A percentile compares a stretch with the other conserved stretches of the same genome.
phyloP scores from a whole-genome alignment of 2,329 filamentous ascomycete genomes.

The Ophiostoma sp. region DNA sequence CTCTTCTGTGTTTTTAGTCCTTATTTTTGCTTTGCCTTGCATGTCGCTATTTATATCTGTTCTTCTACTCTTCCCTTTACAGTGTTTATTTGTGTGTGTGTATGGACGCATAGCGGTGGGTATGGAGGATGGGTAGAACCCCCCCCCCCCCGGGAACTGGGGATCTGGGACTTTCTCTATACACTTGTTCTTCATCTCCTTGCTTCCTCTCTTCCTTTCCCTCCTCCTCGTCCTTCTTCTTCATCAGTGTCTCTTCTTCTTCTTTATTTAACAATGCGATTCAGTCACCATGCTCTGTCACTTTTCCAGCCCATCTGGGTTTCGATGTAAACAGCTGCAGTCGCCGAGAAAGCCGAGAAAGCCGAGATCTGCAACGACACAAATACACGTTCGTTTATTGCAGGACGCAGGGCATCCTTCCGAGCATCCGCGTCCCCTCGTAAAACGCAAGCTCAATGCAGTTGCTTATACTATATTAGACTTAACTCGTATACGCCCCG shows the following conservation, averaged over 20 bases:
- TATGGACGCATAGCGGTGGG: constrained; percentile 13
- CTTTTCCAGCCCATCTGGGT: no score
- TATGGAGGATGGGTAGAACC: no score
- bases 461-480: no score
- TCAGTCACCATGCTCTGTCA: neutral
- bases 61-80: neutral
- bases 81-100: constrained; percentile 17
- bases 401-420: neutral
- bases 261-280: neutral
- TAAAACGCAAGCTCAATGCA: no score
- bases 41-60: constrained; percentile 14
- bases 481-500: neutral
- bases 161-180: no score
- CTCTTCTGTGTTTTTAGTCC: constrained; percentile 12
- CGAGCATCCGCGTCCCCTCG: no score
- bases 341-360: neutral
- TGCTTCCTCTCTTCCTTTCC: no score
- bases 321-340: neutral
- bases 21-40: neutral
- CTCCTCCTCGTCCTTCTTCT: no score
- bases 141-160: no score
- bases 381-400: neutral
- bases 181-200: no score
- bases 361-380: neutral
- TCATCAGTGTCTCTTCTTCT: neutral